These are phyloP conservation scores for Pisolithus albus DNA, from an alignment of 768 basidiomycete genomes.

Conservation along the genomic window DNA sequence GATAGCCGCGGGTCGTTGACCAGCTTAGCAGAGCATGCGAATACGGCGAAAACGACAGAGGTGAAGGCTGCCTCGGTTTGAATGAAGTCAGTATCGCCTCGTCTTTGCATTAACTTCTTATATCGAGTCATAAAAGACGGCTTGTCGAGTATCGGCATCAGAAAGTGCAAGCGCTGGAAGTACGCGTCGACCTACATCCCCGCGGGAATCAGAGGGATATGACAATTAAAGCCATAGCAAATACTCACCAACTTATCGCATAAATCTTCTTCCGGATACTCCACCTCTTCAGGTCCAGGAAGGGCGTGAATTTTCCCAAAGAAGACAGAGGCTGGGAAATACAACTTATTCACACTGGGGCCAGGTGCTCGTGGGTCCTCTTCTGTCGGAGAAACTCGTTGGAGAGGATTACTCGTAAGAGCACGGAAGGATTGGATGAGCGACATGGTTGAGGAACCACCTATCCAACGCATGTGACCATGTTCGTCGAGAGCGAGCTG, in stretches of 20 bases:
- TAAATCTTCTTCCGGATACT: conserved; percentile 77
- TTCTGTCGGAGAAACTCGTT: conserved; percentile 77
- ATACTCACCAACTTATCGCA: conserved; percentile 76
- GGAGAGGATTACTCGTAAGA: conserved; percentile 63
- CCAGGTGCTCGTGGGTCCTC: conserved; percentile 76
- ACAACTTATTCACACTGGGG: conserved; percentile 76
- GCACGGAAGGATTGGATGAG: conserved; percentile 83
- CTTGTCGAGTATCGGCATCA: conserved; percentile 84
- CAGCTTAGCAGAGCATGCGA: conserved; percentile 79
- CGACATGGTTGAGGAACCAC: conserved; percentile 88
- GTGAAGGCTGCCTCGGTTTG: conserved; percentile 69
- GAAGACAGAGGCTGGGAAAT: conserved; percentile 83
- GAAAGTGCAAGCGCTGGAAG: conserved; percentile 80
- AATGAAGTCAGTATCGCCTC: conserved; percentile 43
- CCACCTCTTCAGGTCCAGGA: conserved; percentile 78
- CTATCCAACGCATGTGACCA: conserved; percentile 89
- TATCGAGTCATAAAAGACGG: conserved; percentile 74
- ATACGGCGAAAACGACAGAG: conserved; percentile 79
- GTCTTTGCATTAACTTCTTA: conserved; percentile 65
- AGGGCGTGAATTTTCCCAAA: conserved; percentile 82
- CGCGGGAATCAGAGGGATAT: conserved; percentile 17
- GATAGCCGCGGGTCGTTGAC: conserved; percentile 66
- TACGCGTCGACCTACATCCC: conserved; percentile 70
- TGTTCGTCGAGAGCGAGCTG: conserved; percentile 86
- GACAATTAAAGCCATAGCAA: conserved; percentile 10